A percentile compares a stretch with the other conserved stretches of the same genome.
Evolutionary conservation across 768 basidiomycete genomes (phyloP).

Genomic region (Russula griseocarnosa): DNA sequence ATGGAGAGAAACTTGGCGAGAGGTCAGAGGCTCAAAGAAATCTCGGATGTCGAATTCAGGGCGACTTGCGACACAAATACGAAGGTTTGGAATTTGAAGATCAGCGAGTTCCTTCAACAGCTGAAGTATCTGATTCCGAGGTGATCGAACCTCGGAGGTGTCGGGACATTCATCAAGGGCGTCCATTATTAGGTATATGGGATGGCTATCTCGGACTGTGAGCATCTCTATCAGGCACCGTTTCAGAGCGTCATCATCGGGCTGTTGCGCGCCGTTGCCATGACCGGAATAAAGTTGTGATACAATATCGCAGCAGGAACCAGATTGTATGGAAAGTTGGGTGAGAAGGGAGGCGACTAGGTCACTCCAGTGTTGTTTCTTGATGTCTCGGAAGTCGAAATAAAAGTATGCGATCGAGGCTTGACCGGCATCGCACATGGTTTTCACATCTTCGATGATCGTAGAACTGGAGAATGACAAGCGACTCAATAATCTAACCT

Average conservation of each 20-base stretch:
- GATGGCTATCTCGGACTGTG: not conserved
- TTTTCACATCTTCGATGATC: not conserved
- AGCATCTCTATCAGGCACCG: slow-evolving; percentile 1
- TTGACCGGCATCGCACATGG: not conserved
- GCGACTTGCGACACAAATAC: slow-evolving; percentile 2
- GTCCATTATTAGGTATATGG: not conserved
- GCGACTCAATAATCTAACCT: not conserved
- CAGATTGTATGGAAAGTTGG: not conserved
- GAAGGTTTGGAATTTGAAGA: not conserved
- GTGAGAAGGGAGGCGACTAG: slow-evolving; percentile 5
- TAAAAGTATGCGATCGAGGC: slow-evolving; percentile 5
- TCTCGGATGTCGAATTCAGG: not conserved
- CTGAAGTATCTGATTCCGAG: not conserved
- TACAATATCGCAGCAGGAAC: not conserved
- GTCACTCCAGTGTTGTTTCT: not conserved
- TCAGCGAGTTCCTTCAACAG: not conserved
- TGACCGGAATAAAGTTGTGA: not conserved
- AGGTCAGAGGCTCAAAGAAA: not conserved
- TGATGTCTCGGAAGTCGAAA: not conserved
- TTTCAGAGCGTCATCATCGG: not conserved
- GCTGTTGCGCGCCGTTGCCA: not conserved
- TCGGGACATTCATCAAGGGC: not conserved
- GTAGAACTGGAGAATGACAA: not conserved
- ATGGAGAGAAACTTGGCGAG: not conserved
- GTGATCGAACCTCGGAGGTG: not conserved